Base-by-base conservation (phyloP, 345 rosid genomes). In the Laguncularia racemosa region DNA sequence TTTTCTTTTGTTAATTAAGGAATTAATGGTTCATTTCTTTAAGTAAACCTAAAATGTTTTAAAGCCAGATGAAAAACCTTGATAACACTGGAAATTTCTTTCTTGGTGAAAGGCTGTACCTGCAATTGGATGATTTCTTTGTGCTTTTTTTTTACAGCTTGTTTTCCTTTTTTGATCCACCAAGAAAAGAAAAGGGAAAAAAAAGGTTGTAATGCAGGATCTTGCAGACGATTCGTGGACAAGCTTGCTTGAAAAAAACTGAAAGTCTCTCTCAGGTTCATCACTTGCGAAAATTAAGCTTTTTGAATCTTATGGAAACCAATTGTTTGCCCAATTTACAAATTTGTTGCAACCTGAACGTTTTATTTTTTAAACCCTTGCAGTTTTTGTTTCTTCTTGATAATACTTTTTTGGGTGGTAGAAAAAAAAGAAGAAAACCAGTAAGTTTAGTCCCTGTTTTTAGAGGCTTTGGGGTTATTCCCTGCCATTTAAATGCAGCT, bases 111-210 rank as follows among this genome's bases (percentile, higher is more conserved):
- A 0, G 33, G 44, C 18, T 21, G 46, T 44, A 12, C 14, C 17
- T 40, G 23, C 19, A 44, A 6, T 50, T 57, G 48, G 45, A 19
- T 61, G n/a, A 40, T 52, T 12, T 40, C 14, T 52, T 57, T 45
- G 16, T 58, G 28, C 28, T n/a, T n/a, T 2, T 0, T 18, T 12
- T 0, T 48, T 60, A 71, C 63, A 93, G 96, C 76, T 86, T 58
- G 79, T n/a, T n/a, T n/a, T n/a, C 85, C 13, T 89, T 96, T 8
- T 93, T 89, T 46, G 99, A 93, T 72, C 96, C 97, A 66, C 88
- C 51, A 93, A 93, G 59, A 93, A 93, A 82, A 93, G 89, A 71
- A 93, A 93, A n/a, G n/a, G n/a, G 86, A 93, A 93, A 80, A 93
- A 93, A 87, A 89, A 84, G 66, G 78, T 78, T 52, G 78, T 76